Evolutionary conservation across 2,329 filamentous ascomycete genomes (phyloP), one percentile per base, ranked within the genome.

Genomic region (Fusarium sp.): DNA sequence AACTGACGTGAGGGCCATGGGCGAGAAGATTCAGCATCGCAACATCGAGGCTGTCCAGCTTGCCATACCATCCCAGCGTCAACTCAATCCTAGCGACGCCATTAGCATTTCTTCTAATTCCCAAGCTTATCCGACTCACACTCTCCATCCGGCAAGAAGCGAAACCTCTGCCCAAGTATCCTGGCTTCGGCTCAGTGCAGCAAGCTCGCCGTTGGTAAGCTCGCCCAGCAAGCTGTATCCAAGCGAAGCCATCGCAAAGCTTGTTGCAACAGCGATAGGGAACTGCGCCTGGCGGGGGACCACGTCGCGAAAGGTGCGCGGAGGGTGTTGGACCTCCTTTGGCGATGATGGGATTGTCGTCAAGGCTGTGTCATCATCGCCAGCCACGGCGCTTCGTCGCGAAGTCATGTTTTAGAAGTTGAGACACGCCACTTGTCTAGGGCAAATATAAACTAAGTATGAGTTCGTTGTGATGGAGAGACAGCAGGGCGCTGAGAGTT

Each of bases 31-130:
- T 89, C 79, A 94, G 84, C 52, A 90, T 87, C 17, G 88, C 89
- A 57, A 93, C 85, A 81, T 94, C 92, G 80, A 90, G 87, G 83
- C 92, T 90, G 81, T 97, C 94, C 80, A 93, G 93, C 72, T 91
- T 87, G 48, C 90, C 86, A 76, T 89, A 89, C 94, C 94, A 98
- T 52, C 90, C 92, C 52, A 95, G 79, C 31, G 86, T 90, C 60
- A 97, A 86, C 80, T 95, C 91, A 52, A 90, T 81, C 80, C 89
- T 93, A 87, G 12, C 69, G 38, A 58, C 36, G 18, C 44, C 31
- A 38, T 75, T 36, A 75, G 70, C 35, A 24, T 45, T 18, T 55
- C 15, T 20, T 54, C 17, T 31, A 20, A 33, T 24, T 28, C n/a
- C 36, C 47, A 56, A 39, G 45, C 47, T 49, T n/a, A n/a, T 35